Evolutionary conservation across 2,329 filamentous ascomycete species (phyloP), one percentile per base, ranked within the genome.

Genomic region (Ophiosphaerella herpotricha): DNA sequence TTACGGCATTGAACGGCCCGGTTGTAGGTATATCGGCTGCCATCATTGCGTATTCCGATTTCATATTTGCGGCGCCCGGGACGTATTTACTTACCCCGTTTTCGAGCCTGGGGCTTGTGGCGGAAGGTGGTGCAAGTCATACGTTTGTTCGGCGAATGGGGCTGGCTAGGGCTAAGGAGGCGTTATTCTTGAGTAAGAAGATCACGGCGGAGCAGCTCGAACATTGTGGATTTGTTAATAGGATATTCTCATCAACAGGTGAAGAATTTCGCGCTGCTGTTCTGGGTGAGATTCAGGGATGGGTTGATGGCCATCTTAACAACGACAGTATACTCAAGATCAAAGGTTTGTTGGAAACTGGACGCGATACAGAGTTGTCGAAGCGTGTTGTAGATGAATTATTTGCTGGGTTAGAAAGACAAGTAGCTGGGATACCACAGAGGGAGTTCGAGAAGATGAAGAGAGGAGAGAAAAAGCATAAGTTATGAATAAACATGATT

Each of bases 11-110:
- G 4, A 50, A 50, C 34, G 41, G 47, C 16, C 47, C 40, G n/a
- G 47, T 40, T 13, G 14, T 50, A 9, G 47, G 47, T 13, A 33
- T 50, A 18, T 34, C 47, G 9, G 47, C 47, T 11, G 47, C 47
- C 12, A 33, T 50, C 8, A 34, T 45, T 23, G 23, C 47, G 13
- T 35, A 50, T 16, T 39, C 47, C n/a, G 47, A 50, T 16, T 50
- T 50, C 18, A 82, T 96, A 72, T 96, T 96, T 79, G 85, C 84
- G 63, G 80, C 86, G 0, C 90, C 90, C 0, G 80, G 87, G 59
- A 78, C 91, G 24, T 97, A 91, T 75, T 80, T 96, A 31, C 84
- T 96, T 26, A 95, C 91, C 1, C 92, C 92, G 5, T 96, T 96
- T 76, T 87, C 86, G 6, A 92, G 89, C 1, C 81, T 96, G 1